These are phyloP conservation scores for Osmozyma mogii DNA, from an alignment of 805 yeast species.

Conservation along the genomic window DNA sequence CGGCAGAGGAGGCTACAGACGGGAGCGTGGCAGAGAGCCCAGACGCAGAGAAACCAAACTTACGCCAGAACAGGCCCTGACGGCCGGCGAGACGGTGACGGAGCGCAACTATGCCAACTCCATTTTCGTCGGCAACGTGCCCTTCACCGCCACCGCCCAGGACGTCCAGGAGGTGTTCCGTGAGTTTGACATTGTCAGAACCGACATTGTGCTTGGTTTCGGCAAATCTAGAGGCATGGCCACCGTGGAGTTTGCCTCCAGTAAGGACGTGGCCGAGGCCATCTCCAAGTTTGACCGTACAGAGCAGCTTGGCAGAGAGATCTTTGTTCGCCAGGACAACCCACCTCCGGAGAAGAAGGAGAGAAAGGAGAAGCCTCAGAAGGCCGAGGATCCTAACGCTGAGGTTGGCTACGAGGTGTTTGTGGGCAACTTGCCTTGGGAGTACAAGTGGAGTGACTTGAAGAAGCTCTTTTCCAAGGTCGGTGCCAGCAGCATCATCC, in stretches of 20 bases:
- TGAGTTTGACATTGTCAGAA: slow-evolving; percentile 50
- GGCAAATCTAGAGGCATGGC: slow-evolving; percentile 89
- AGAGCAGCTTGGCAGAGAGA: slow-evolving; percentile 61
- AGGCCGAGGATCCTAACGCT: slow-evolving; percentile 10
- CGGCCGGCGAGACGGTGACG: slow-evolving; percentile 6
- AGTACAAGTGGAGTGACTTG: slow-evolving; percentile 75
- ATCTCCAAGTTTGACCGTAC: slow-evolving; percentile 62
- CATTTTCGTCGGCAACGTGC: slow-evolving; percentile 66
- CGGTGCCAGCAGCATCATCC: slow-evolving; percentile 66
- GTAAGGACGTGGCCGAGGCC: slow-evolving; percentile 63
- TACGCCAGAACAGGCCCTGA: too few relatives aligned
- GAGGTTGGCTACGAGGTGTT: slow-evolving; percentile 52
- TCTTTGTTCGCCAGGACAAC: slow-evolving; percentile 85
- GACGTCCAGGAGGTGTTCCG: slow-evolving; percentile 54
- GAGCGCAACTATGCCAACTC: slow-evolving; percentile 61
- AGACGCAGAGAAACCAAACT: too few relatives aligned
- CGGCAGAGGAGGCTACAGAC: slow-evolving; percentile 10
- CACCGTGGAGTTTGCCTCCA: slow-evolving; percentile 71
- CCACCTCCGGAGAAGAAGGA: slow-evolving; percentile 56
- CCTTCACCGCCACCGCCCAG: slow-evolving; percentile 52
- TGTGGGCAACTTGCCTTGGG: slow-evolving; percentile 76
- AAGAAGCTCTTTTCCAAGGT: slow-evolving; percentile 75
- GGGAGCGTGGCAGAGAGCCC: slow-evolving; percentile 15
- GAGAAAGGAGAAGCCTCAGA: slow-evolving; percentile 6
- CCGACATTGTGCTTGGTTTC: slow-evolving; percentile 71